Percentiles rank a stretch among this genome's conserved stretches.
Conservation (phyloP, 148 eudicot genomes). For the Bassia scoparia region DNA sequence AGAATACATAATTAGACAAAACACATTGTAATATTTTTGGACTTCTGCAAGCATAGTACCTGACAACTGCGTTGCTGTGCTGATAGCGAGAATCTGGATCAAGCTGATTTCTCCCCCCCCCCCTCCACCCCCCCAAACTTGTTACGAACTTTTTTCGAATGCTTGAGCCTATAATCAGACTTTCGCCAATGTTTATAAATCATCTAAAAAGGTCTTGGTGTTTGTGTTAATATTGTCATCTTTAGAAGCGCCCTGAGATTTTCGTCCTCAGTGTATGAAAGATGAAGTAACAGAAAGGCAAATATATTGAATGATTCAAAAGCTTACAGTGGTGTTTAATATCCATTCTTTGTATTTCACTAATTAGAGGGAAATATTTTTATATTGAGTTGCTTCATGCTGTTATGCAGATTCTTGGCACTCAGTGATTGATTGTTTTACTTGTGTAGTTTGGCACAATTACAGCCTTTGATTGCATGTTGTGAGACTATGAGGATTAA, state of each 20-base stretch:
- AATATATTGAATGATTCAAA: neutral
- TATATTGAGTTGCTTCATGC: neutral
- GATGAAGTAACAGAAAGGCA: neutral
- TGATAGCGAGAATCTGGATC: too few relatives aligned
- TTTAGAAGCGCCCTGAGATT: neutral
- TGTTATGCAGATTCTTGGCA: constrained; percentile 8
- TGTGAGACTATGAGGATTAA: constrained; percentile 75
- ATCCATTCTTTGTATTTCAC: neutral
- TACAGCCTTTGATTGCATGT: constrained; percentile 95
- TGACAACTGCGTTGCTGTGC: too few relatives aligned
- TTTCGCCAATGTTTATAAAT: neutral
- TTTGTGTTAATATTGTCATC: neutral
- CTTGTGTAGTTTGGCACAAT: constrained; percentile 93
- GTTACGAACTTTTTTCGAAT: too few relatives aligned
- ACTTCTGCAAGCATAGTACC: too few relatives aligned
- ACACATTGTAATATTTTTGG: too few relatives aligned
- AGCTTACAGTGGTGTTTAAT: neutral
- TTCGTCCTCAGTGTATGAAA: neutral
- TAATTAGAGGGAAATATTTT: neutral
- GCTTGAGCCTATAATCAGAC: neutral
- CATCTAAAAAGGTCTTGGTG: too few relatives aligned
- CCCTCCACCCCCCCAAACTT: too few relatives aligned
- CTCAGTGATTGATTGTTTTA: constrained; percentile 12
- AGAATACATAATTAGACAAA: too few relatives aligned
- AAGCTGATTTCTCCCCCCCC: too few relatives aligned